A percentile compares a stretch with the other conserved stretches of the same genome.
Evolutionary conservation across 2,329 filamentous ascomycete species (phyloP).

Genomic region (Cladosporium sp.): DNA sequence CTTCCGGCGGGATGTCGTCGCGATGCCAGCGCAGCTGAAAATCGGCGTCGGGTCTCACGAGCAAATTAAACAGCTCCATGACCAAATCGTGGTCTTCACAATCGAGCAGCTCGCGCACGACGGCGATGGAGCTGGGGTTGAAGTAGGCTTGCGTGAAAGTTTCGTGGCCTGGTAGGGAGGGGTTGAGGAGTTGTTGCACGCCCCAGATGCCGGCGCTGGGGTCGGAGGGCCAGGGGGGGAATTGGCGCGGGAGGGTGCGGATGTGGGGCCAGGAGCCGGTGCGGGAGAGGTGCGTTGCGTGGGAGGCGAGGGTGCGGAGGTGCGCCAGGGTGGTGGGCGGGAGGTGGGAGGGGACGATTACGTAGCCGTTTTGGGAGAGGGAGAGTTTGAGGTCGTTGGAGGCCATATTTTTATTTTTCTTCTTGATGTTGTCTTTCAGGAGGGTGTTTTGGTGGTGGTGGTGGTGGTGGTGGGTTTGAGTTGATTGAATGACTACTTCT

Average conservation of each 20-base stretch:
- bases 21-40: constrained; percentile 82
- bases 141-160: constrained; percentile 71
- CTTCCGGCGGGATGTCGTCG: constrained; percentile 70
- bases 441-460: not conserved
- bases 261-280: constrained; percentile 75
- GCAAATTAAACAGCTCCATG: constrained; percentile 85
- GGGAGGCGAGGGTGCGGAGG: constrained; percentile 57
- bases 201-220: constrained; percentile 74
- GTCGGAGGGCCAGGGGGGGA: constrained; percentile 72
- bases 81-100: constrained; percentile 58
- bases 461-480: not conserved
- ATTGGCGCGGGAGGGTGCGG: constrained; percentile 83
- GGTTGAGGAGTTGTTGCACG: constrained; percentile 79
- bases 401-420: not conserved
- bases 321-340: constrained; percentile 49
- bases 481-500: too few relatives aligned
- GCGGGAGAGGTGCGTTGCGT: constrained; percentile 59
- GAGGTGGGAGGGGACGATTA: constrained; percentile 65
- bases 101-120: too few relatives aligned
- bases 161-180: constrained; percentile 55
- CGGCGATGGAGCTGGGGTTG: too few relatives aligned
- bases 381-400: constrained; percentile 40
- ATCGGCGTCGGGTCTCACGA: constrained; percentile 66
- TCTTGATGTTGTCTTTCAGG: not conserved
- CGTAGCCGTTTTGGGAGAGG: constrained; percentile 62